phyloP scores from a whole-genome alignment of 1,139 yeast genomes.

The Pneumocystis murina region DNA sequence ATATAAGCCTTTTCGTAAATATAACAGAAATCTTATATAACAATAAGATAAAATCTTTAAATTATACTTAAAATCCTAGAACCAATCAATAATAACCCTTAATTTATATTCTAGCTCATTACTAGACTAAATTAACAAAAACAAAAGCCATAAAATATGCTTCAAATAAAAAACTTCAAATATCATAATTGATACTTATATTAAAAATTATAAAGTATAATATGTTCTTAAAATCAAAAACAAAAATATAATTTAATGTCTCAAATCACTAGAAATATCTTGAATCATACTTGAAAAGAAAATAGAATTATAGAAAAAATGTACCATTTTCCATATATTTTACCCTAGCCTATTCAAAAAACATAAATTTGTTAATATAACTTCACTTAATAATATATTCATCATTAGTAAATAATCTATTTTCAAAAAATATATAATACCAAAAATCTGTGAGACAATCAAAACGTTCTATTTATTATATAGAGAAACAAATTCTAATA shows the following conservation, averaged over 20 bases:
- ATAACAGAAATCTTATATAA: neutral
- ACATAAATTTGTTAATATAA: neutral
- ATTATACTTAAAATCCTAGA: neutral
- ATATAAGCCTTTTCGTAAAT: neutral
- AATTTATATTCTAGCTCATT: neutral
- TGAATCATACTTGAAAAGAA: neutral
- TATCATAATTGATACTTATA: too few species aligned
- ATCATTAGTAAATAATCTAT: neutral
- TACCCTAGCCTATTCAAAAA: neutral
- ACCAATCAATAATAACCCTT: neutral
- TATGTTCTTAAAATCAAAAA: neutral
- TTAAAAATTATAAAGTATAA: neutral
- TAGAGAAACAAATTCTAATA: neutral
- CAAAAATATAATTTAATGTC: neutral
- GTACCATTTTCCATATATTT: neutral
- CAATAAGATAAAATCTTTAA: neutral
- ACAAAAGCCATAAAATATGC: neutral
- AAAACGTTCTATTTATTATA: neutral
- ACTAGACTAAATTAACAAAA: neutral
- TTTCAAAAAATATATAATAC: neutral
- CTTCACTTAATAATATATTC: neutral
- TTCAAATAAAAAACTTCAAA: neutral
- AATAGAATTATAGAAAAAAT: neutral
- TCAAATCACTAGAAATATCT: neutral
- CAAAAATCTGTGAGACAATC: neutral